phyloP scores from a whole-genome alignment of 73 alveolate genomes.

The Paramecium sonneborni region DNA sequence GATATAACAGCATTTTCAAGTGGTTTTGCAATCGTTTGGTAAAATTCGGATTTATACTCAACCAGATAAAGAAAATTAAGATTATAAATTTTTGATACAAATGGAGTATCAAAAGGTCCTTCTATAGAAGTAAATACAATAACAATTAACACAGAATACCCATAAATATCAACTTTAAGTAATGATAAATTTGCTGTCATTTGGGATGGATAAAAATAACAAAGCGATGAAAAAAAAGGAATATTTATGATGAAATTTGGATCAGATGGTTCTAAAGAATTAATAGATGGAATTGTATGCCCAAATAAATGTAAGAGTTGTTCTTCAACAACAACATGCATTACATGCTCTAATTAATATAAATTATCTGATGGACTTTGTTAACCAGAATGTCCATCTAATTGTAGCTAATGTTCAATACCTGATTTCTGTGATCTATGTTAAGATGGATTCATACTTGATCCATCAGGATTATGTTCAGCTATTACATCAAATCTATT shows the following conservation, averaged over 20 bases:
- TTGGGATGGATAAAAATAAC: not conserved
- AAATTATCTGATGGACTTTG: not conserved
- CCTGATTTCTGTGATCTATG: not conserved
- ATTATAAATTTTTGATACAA: not conserved
- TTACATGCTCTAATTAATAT: not conserved
- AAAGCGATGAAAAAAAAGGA: not conserved
- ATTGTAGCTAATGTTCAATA: not conserved
- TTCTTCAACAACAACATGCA: not conserved
- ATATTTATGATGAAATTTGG: slow-evolving; percentile 10
- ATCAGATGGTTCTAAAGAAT: not conserved
- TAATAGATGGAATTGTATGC: not conserved
- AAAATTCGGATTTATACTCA: not conserved
- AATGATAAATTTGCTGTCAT: not conserved
- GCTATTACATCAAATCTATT: not conserved
- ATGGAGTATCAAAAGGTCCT: not conserved
- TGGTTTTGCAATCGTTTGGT: slow-evolving; percentile 11
- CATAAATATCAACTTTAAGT: not conserved
- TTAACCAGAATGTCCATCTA: not conserved
- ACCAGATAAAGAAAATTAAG: not conserved
- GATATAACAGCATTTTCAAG: not conserved
- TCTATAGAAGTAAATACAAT: not conserved
- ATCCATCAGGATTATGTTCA: slow-evolving; percentile 13
- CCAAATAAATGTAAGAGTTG: not conserved
- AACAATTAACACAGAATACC: not conserved
- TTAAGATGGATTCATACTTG: not conserved